Conservation (phyloP, 768 basidiomycete genomes). For the Tylopilus sp. region DNA sequence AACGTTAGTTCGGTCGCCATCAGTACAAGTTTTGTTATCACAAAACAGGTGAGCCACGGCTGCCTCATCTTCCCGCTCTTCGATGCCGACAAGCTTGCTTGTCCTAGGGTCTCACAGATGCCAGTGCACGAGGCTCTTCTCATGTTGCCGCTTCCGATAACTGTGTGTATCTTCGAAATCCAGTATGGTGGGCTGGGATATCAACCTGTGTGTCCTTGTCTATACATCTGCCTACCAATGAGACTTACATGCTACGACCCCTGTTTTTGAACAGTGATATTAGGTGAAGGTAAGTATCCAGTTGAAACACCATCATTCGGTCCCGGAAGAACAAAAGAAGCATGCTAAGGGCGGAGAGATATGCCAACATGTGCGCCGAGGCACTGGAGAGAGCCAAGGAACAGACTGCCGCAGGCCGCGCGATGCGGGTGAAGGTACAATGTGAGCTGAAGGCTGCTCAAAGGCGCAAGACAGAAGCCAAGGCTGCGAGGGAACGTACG, state of each 20-base stretch:
- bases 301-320: neutral
- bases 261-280: constrained; percentile 58
- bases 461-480: constrained; percentile 18
- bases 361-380: constrained; percentile 18
- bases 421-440: constrained; percentile 19
- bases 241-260: constrained; percentile 7
- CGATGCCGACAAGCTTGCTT: constrained; percentile 4
- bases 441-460: constrained; percentile 27
- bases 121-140: constrained; percentile 53
- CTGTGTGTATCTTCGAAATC: constrained; percentile 81
- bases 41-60: constrained; percentile 79
- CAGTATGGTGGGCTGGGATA: constrained; percentile 98
- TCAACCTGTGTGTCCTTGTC: constrained; percentile 70
- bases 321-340: too few relatives aligned
- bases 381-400: constrained; percentile 18
- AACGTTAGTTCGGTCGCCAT: constrained; percentile 86
- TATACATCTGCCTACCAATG: neutral
- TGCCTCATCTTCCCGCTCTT: neutral
- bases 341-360: constrained; percentile 26
- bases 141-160: constrained; percentile 71
- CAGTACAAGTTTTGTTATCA: constrained; percentile 97
- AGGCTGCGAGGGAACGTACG: constrained; percentile 21
- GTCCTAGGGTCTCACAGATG: constrained; percentile 82
- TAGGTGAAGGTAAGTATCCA: constrained; percentile 75
- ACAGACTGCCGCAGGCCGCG: constrained; percentile 17